Percentiles rank a stretch among this genome's conserved stretches.
Evolutionary conservation across 2,329 filamentous ascomycete genomes (phyloP).

Genomic region (Cladosporium sp.): DNA sequence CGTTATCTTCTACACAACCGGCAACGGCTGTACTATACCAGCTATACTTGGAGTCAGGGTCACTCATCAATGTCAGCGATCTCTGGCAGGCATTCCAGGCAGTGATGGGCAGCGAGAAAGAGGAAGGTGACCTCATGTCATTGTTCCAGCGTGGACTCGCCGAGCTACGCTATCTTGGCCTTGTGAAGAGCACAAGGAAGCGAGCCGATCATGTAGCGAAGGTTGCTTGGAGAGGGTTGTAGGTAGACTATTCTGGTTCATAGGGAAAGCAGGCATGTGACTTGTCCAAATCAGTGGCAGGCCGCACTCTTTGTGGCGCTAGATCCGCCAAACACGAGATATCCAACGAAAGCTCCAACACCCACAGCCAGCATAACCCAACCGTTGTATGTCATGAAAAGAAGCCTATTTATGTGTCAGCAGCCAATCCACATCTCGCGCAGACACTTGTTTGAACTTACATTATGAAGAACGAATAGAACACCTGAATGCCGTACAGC

Average conservation of each 20-base stretch:
- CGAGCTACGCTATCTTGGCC: conserved; percentile 80
- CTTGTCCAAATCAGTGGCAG: conserved; percentile 66
- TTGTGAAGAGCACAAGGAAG: conserved; percentile 86
- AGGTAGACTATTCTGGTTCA: conserved; percentile 22
- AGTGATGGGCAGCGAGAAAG: conserved; percentile 53
- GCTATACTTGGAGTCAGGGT: conserved; percentile 74
- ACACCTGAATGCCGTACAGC: conserved; percentile 90
- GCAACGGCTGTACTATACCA: conserved; percentile 74
- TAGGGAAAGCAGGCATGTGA: not conserved
- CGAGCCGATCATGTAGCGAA: conserved; percentile 92
- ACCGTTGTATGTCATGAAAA: conserved; percentile 99
- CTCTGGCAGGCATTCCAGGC: conserved; percentile 75
- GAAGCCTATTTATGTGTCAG: conserved; percentile 62
- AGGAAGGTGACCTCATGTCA: conserved; percentile 51
- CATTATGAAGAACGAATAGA: conserved; percentile 99
- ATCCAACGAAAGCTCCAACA: conserved; percentile 85
- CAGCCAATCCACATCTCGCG: not conserved
- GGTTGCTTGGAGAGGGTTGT: conserved; percentile 75
- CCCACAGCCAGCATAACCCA: conserved; percentile 94
- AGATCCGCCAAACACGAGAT: conserved; percentile 74
- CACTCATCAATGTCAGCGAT: conserved; percentile 75
- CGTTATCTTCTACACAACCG: conserved; percentile 63
- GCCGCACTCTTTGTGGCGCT: conserved; percentile 80
- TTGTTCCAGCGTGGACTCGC: conserved; percentile 83
- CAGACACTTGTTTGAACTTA: conserved; percentile 54